phyloP scores from a whole-genome alignment of 306 rosid species.

The Corylus avellana region DNA sequence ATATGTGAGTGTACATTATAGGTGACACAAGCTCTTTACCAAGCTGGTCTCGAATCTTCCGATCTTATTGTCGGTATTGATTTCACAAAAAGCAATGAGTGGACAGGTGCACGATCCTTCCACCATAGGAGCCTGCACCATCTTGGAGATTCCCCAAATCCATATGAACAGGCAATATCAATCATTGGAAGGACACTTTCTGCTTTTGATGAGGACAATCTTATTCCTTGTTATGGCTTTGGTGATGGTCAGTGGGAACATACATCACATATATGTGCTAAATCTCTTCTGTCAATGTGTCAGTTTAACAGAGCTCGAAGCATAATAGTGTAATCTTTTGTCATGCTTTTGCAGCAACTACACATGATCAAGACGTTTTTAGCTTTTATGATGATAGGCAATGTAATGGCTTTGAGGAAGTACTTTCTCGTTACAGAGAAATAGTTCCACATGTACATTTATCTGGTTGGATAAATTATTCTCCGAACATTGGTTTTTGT shows the following conservation, averaged over 20 bases:
- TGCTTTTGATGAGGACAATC: constrained; percentile 35
- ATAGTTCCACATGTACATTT: constrained; percentile 24
- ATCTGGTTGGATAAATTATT: constrained; percentile 25
- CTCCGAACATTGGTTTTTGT: not conserved
- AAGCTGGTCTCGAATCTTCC: constrained; percentile 39
- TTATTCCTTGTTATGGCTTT: constrained; percentile 41
- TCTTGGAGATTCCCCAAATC: constrained; percentile 34
- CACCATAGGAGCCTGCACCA: constrained; percentile 29
- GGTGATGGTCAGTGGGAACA: constrained; percentile 32
- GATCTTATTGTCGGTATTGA: constrained; percentile 37
- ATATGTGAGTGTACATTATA: not conserved
- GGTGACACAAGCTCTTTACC: constrained; percentile 35
- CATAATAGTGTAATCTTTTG: not conserved
- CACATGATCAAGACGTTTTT: constrained; percentile 34
- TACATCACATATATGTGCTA: not conserved
- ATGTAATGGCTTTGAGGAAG: constrained; percentile 35
- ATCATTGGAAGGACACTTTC: constrained; percentile 36
- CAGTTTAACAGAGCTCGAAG: not conserved
- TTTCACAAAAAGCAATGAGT: constrained; percentile 38
- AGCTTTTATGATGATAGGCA: constrained; percentile 27
- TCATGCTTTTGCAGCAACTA: constrained; percentile 24
- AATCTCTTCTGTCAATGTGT: not conserved
- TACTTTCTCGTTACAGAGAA: constrained; percentile 34
- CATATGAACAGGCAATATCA: constrained; percentile 39
- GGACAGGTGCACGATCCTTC: constrained; percentile 39